Evolutionary conservation across 345 rosid species (phyloP), one percentile per base, ranked within the genome.

Genomic region (Garcia nutans): DNA sequence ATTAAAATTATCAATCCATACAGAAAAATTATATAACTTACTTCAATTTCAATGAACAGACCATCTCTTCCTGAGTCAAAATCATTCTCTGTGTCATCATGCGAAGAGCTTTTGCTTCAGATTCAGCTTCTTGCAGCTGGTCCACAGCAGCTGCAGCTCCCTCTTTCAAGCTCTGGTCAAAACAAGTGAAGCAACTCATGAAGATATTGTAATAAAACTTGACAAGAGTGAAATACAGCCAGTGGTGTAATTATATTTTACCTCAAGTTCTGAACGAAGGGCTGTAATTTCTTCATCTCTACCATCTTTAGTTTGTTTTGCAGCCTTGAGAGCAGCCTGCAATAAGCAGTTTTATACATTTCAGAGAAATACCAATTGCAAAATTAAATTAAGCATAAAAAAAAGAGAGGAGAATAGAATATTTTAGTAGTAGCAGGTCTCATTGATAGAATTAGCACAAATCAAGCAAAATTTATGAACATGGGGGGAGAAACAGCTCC

Each of bases 11-110:
- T 31, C 62, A 68, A 17, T 22, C 24, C 8, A 69, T 17, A 73
- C 52, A 69, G 33, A 13, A 10, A 10, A 63, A 68, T 75, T 57
- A 77, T 71, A 76, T 28, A 78, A 50, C 10, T 65, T 59, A 74
- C 50, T 70, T 70, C 26, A 61, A 68, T 62, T 66, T 73, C 55
- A 68, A 72, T 50, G 33, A 26, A 85, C 88, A 74, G 75, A 96
- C 99, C 98, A 96, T 92, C 83, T 93, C 97, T 77, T 93, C 97
- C 77, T 90, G 92, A 23, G 93, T 88, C 85, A 93, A 86, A 78
- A 92, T 86, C 98, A 93, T 92, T 84, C 98, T 88, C 73, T 93
- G 98, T 45, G 98, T 93, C 98, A 93, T 91, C 63, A 87, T 83
- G 58, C 89, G 94, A 71, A 96, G 89, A 57, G 94, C 86, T 83